Evolutionary conservation across 805 yeast species (phyloP), one percentile per base, ranked within the genome.

Genomic region (Saccharomycodes ludwigii): DNA sequence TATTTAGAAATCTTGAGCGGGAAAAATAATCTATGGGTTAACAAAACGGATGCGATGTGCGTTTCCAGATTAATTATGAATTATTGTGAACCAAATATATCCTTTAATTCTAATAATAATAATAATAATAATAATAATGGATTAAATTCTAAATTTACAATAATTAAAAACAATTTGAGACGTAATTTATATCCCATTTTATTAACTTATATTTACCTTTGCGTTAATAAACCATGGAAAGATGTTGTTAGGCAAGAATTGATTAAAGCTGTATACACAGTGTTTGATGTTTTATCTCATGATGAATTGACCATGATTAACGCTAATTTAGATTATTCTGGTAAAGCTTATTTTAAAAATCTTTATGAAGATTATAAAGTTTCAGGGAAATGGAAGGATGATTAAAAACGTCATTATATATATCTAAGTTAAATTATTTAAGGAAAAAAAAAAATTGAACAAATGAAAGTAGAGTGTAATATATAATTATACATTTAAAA

Each of bases 351-450:
- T 43, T 78, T 75, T 61, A 74, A 67, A 46, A 60, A 70, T 0
- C 46, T 86, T 24, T 83, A 80, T 44, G 70, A 71, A 6, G 82
- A 78, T 39, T 88, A 83, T 58, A 72, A 70, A 49, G 74, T 67
- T 47, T 66, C 64, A 38, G 95, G 94, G 30, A 81, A 79, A 52
- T 86, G 95, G 95, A 71, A 59, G 36, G 83, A 73, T 38, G 67
- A 65, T 29, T 71, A 50, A 40, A 9, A 12, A 6, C 17, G 17
- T 14, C 11, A 15, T 25, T 25, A 15, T 25, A 6, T 25, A 19
- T 25, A 25, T 9, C n/a, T 16, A 16, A 18, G 11, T 16, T 11
- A 25, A 16, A 25, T n/a, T n/a, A n/a, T 6, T 24, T 6, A 13
- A 24, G 24, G 10, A 22, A 9, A 5, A 9, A 5, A 22, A 22